These are phyloP conservation scores for Vaccinium macrocarpon DNA, from an alignment of 148 eudicot species.

Conservation along the genomic window DNA sequence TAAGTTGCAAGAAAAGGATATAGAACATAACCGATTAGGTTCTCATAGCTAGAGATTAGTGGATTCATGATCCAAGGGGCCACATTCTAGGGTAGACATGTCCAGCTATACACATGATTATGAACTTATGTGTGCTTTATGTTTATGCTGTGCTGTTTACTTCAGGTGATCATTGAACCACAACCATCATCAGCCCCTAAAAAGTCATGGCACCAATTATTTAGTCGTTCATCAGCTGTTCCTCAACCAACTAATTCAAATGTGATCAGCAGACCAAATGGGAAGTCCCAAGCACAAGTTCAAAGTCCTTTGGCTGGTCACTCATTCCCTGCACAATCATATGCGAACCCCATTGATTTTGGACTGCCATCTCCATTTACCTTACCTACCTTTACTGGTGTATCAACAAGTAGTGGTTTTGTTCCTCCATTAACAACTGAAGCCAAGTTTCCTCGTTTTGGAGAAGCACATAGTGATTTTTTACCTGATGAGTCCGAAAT, in stretches of 20 bases:
- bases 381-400: constrained; percentile 53
- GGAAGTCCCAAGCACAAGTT: constrained; percentile 54
- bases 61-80: neutral
- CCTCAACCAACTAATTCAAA: constrained; percentile 50
- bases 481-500: constrained; percentile 83
- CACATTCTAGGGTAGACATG: neutral
- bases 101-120: neutral
- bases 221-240: constrained; percentile 56
- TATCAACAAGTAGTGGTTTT: constrained; percentile 39
- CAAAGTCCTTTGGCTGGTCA: constrained; percentile 38
- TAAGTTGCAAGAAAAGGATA: neutral
- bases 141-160: constrained; percentile 20
- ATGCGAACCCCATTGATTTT: constrained; percentile 76
- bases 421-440: constrained; percentile 52
- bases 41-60: neutral
- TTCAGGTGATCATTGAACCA: constrained; percentile 67
- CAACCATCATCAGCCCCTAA: constrained; percentile 59
- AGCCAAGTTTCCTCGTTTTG: constrained; percentile 46
- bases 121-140: constrained; percentile 13
- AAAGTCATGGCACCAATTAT: constrained; percentile 90
- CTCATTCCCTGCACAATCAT: constrained; percentile 46
- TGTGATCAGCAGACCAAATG: constrained; percentile 76
- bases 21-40: neutral
- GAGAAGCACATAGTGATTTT: constrained; percentile 45
- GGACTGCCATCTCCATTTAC: constrained; percentile 71